Evolutionary conservation across 139 green algal genomes (phyloP), one percentile per base, ranked within the genome.

Genomic region (Desmodesmus armatus): DNA sequence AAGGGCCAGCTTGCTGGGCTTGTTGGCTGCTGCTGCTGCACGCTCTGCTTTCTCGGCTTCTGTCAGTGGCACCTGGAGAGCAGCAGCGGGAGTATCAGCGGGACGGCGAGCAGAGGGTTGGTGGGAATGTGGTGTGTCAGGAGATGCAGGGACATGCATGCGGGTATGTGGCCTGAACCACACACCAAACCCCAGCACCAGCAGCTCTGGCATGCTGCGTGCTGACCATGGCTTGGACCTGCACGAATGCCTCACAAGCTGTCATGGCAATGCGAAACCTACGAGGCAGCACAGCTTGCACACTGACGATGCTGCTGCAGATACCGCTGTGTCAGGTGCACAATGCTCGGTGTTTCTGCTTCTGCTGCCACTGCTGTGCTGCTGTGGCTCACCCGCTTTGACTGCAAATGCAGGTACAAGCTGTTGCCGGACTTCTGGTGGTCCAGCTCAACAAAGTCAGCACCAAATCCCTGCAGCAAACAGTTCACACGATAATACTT

Each of bases 381-480:
- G 70, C 33, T 53, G n/a, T 31, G 37, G 2, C 88, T 47, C 82
- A 87, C 66, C 53, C 62, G 51, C 25, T 66, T 90, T 62, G 84
- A 92, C 43, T 91, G 93, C 72, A 96, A 78, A 60, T 96, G 92
- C 67, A 99, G 87, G 91, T 98, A 99, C 31, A 99, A 90, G 0
- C 62, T 82, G 31, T 90, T 87, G 23, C 91, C 89, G 9, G 91
- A 94, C 21, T 92, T 92, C 60, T 91, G 33, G 62, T 93, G 87
- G 84, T 99, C 96, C 51, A 98, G 80, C 2, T 74, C 67, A 27
- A 99, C 77, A 73, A 91, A 96, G 0, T 95, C 88, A 44, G 90
- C 58, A 5, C 94, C 91, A 84, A 96, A 98, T 0, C 91, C 93
- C 87, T 97, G 82, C 39, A 83, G 37, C 60, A 72, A 31, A 73